Base-by-base conservation (phyloP, 2,329 filamentous ascomycete genomes). In the Nothomitra cinnamomea region DNA sequence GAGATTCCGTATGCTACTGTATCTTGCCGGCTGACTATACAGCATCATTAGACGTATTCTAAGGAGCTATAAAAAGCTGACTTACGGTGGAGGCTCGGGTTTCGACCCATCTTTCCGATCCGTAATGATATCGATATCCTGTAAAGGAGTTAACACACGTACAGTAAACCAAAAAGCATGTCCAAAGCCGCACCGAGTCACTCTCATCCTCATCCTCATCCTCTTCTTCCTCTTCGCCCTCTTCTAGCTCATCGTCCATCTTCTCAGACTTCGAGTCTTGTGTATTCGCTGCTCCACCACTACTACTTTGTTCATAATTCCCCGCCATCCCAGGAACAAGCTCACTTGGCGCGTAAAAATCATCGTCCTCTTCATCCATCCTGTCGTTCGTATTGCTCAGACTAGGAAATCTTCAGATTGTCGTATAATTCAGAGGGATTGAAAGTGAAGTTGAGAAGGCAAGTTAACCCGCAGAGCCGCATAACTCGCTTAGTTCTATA, bases 111-210 rank as follows among this genome's bases (percentile, higher is more conserved):
- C 65, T 54, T 70, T 66, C 32, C 68, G 67, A 58, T 76, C 73
- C 43, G 72, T 69, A 53, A 74, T 75, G 59, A 76, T 73, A 54
- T 76, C 72, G 52, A 76, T 67, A 57, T 76, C 73, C 71, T 75
- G 57, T 17, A 10, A 24, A 10, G 42, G 17, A 38, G 51, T 58
- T 13, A 56, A 55, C 21, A n/a, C 19, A 50, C 5, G 12, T 7
- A 35, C 5, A 47, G 19, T 35, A 61, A 52, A 62, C 61, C 15
- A 60, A 56, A 60, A 60, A 19, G 64, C 55, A 49, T 17, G 35
- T 24, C 40, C 32, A 21, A 10, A 43, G 48, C 32, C 65, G 36
- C 61, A 69, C 68, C 22, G 67, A 69, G 53, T 70, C 69, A 57
- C 65, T 58, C 28, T 60, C 71, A 56, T 66, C 64, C 51, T 67